Evolutionary conservation across 1,284 basidiomycete genomes (phyloP).

Genomic region (Fomitopsis schrenkii): DNA sequence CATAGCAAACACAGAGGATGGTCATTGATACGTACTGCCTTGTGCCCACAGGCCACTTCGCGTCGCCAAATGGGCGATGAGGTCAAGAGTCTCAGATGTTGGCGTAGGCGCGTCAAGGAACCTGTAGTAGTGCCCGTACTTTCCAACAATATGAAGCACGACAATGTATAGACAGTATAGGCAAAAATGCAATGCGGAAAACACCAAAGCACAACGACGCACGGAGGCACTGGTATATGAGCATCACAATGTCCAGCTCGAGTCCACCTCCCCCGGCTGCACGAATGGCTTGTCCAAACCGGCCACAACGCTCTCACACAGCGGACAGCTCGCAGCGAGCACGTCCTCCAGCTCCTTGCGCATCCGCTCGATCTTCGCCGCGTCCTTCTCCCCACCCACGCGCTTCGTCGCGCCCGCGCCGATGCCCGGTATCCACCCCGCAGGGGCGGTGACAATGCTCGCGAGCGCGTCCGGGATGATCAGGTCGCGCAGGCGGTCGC

Average conservation of each 20-base stretch:
- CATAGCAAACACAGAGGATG: too few relatives aligned
- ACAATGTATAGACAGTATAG: not conserved
- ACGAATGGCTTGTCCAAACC: slow-evolving; percentile 87
- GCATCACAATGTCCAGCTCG: slow-evolving; percentile 73
- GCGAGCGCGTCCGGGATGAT: slow-evolving; percentile 91
- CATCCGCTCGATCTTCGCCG: slow-evolving; percentile 62
- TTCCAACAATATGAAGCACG: not conserved
- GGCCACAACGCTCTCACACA: slow-evolving; percentile 86
- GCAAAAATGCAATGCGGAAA: not conserved
- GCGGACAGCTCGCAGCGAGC: slow-evolving; percentile 81
- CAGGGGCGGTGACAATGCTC: slow-evolving; percentile 58
- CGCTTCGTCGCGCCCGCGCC: slow-evolving; percentile 38
- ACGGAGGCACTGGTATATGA: not conserved
- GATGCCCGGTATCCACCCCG: slow-evolving; percentile 64
- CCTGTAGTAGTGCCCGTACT: not conserved
- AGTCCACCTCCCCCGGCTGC: slow-evolving; percentile 73
- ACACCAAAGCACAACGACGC: not conserved
- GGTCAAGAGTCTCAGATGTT: too few relatives aligned
- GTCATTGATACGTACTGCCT: too few relatives aligned
- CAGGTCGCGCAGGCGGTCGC: slow-evolving; percentile 84
- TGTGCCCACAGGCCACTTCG: too few relatives aligned
- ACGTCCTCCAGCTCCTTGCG: slow-evolving; percentile 83
- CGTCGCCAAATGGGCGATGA: too few relatives aligned
- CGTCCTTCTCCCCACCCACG: slow-evolving; percentile 46
- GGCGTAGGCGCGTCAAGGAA: not conserved